Percentiles rank a stretch among this genome's conserved stretches.
These are phyloP conservation scores for Schwanniomyces yamadae DNA, from an alignment of 805 yeast species.

Conservation along the genomic window DNA sequence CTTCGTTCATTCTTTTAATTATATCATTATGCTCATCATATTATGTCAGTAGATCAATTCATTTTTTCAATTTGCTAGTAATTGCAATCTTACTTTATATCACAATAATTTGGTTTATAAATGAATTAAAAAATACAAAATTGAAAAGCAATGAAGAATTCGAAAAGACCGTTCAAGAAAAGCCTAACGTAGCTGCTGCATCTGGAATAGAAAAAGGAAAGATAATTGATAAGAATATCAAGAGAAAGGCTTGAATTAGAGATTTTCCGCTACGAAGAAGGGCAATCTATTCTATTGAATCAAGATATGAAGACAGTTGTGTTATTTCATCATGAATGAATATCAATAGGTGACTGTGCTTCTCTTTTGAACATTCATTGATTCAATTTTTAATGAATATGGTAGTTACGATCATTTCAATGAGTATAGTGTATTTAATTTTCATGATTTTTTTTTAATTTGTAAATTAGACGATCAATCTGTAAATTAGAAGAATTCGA, in stretches of 20 bases:
- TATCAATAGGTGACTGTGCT: no score
- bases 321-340: no score
- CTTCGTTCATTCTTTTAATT: conserved; percentile 67
- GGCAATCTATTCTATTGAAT: no score
- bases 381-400: no score
- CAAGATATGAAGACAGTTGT: no score
- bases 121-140: conserved; percentile 55
- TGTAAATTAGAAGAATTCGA: no score
- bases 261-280: no score
- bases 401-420: no score
- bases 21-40: conserved; percentile 57
- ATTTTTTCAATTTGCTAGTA: conserved; percentile 54
- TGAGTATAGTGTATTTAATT: no score
- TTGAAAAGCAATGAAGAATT: conserved; percentile 43
- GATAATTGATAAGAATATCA: background rate
- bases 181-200: background rate
- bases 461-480: no score
- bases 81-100: conserved; percentile 71
- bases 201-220: background rate
- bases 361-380: no score
- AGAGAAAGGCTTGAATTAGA: conserved; percentile 1
- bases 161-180: background rate
- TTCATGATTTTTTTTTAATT: no score
- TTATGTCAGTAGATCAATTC: conserved; percentile 62
- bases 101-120: conserved; percentile 83